Conservation (phyloP, 2,329 filamentous ascomycete genomes). For the Catunica adiposa region DNA sequence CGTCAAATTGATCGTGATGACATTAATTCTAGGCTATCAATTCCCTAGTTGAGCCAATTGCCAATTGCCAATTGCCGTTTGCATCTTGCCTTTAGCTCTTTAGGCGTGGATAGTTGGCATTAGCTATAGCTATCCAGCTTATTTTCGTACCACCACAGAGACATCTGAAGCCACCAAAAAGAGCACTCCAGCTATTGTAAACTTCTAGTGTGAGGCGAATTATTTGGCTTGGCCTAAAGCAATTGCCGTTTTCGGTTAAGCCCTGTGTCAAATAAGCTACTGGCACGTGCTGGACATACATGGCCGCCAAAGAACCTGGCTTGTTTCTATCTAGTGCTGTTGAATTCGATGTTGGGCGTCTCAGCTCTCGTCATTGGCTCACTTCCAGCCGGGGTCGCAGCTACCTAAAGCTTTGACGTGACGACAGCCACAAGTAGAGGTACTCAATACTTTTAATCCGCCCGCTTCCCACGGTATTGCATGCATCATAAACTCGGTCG, state of each 20-base stretch:
- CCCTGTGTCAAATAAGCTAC: background rate
- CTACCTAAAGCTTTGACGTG: background rate
- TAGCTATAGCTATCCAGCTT: too few relatives aligned
- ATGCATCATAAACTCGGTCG: too few relatives aligned
- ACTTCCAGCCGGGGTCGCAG: slow-evolving; percentile 10
- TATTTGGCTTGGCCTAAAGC: background rate
- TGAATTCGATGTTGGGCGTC: slow-evolving; percentile 7
- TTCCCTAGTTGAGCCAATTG: too few relatives aligned
- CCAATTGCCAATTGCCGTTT: too few relatives aligned
- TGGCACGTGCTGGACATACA: background rate
- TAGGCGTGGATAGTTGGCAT: too few relatives aligned
- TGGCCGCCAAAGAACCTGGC: background rate
- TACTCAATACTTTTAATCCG: slow-evolving; percentile 3
- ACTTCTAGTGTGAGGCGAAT: too few relatives aligned
- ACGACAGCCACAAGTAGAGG: background rate
- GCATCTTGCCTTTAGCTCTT: too few relatives aligned
- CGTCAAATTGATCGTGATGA: too few relatives aligned
- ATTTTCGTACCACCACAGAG: too few relatives aligned
- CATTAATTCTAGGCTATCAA: too few relatives aligned
- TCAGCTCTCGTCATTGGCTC: slow-evolving; percentile 11
- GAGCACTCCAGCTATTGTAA: too few relatives aligned
- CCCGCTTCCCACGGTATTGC: background rate
- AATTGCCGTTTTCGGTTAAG: background rate
- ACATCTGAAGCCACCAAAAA: too few relatives aligned
- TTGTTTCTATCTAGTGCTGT: slow-evolving; percentile 13